Percentiles rank a stretch among this genome's conserved stretches.
Conservation (phyloP, 2,329 filamentous ascomycete genomes). For the Lasiodiplodia theobromae region DNA sequence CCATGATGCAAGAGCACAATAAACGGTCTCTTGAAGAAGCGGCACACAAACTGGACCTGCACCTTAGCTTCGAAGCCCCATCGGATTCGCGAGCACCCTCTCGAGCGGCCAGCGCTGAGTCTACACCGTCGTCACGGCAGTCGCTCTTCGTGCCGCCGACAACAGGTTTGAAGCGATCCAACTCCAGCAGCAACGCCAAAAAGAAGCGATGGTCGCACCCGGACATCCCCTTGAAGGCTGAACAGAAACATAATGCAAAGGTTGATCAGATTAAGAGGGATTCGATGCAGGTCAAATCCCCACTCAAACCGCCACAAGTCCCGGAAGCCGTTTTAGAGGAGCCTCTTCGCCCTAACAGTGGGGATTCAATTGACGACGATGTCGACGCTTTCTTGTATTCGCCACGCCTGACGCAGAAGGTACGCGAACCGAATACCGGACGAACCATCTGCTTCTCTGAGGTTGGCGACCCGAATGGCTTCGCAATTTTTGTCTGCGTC, state of each 20-base stretch:
- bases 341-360: conserved; percentile 68
- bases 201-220: conserved; percentile 51
- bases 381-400: conserved; percentile 86
- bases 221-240: conserved; percentile 48
- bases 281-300: conserved; percentile 35
- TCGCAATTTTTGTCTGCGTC: conserved; percentile 93
- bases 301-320: conserved; percentile 45
- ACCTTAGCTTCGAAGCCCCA: conserved; percentile 17
- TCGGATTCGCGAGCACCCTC: conserved; percentile 24
- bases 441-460: conserved; percentile 94
- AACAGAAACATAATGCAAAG: conserved; percentile 43
- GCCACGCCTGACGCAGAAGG: conserved; percentile 84
- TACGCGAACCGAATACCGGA: conserved; percentile 83
- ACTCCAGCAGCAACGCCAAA: conserved; percentile 40
- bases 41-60: conserved; percentile 21
- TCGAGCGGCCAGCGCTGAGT: conserved; percentile 28
- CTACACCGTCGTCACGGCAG: conserved; percentile 34
- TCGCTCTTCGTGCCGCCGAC: conserved; percentile 19
- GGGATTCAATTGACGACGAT: conserved; percentile 87
- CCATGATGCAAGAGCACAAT: conserved; percentile 27
- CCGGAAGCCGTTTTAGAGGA: conserved; percentile 67
- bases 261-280: conserved; percentile 28
- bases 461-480: conserved; percentile 90
- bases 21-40: conserved; percentile 26
- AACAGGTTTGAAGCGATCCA: conserved; percentile 42